Evolutionary conservation across 768 basidiomycete species (phyloP).

Genomic region (Hirschioporus abietinus): DNA sequence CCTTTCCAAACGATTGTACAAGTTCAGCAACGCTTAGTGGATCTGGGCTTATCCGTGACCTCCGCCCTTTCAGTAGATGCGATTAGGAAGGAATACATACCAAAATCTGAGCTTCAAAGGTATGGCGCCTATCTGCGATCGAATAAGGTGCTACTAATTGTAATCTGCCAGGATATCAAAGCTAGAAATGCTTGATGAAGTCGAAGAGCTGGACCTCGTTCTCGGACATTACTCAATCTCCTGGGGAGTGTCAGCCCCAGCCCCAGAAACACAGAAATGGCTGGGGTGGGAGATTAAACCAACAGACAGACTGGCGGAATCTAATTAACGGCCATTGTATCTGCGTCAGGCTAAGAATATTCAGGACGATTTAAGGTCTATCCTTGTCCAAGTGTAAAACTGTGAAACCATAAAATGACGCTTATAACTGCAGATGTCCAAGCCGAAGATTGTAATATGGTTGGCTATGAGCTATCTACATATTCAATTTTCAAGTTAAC

Average conservation of each 20-base stretch:
- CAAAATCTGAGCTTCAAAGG: slow-evolving; percentile 50
- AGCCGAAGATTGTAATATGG: too few relatives aligned
- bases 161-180: slow-evolving; percentile 52
- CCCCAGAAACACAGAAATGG: slow-evolving; percentile 13
- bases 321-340: not conserved
- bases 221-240: slow-evolving; percentile 85
- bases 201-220: slow-evolving; percentile 91
- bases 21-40: slow-evolving; percentile 54
- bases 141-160: slow-evolving; percentile 6
- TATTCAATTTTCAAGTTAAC: too few relatives aligned
- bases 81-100: slow-evolving; percentile 51
- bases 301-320: not conserved
- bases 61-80: slow-evolving; percentile 63
- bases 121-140: slow-evolving; percentile 22
- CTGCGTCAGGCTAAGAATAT: too few relatives aligned
- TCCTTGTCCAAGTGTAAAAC: too few relatives aligned
- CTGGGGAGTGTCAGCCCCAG: slow-evolving; percentile 47
- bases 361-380: too few relatives aligned
- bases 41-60: slow-evolving; percentile 48
- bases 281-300: slow-evolving; percentile 18
- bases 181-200: slow-evolving; percentile 87
- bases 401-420: too few relatives aligned
- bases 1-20: slow-evolving; percentile 55
- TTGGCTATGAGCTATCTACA: too few relatives aligned
- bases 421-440: too few relatives aligned